Conservation (phyloP, 2,329 filamentous ascomycete species). For the Pseudopithomyces chartarum region DNA sequence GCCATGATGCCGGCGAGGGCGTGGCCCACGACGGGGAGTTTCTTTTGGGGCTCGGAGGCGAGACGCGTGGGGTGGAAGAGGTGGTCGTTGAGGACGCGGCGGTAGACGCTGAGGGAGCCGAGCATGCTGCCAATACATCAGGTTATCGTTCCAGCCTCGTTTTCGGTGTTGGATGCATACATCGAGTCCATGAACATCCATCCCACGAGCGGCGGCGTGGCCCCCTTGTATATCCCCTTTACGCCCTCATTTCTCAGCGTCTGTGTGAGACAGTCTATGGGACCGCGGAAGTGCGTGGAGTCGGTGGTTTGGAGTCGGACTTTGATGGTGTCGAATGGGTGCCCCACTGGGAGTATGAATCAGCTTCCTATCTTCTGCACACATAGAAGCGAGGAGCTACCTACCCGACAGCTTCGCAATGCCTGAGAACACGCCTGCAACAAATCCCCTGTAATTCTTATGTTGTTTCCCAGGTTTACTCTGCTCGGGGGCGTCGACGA, state of each 20-base stretch:
- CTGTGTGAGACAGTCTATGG: slow-evolving; percentile 81
- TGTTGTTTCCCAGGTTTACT: slow-evolving; percentile 26
- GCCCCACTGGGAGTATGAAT: slow-evolving; percentile 63
- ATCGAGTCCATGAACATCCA: slow-evolving; percentile 98
- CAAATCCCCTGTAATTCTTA: slow-evolving; percentile 90
- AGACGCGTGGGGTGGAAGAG: slow-evolving; percentile 67
- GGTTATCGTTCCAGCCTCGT: not conserved
- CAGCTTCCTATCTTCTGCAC: slow-evolving; percentile 15
- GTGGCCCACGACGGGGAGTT: slow-evolving; percentile 78
- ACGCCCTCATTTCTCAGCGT: slow-evolving; percentile 87
- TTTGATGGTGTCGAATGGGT: slow-evolving; percentile 94
- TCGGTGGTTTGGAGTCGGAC: slow-evolving; percentile 90
- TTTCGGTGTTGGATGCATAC: slow-evolving; percentile 37
- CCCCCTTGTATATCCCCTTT: slow-evolving; percentile 89
- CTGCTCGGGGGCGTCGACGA: slow-evolving; percentile 32
- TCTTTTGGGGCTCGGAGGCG: slow-evolving; percentile 47
- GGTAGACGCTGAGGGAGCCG: slow-evolving; percentile 88
- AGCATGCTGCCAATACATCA: slow-evolving; percentile 66
- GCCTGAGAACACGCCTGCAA: slow-evolving; percentile 93
- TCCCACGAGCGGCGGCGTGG: slow-evolving; percentile 86
- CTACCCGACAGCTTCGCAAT: slow-evolving; percentile 85
- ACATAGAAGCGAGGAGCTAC: slow-evolving; percentile 22
- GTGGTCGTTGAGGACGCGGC: slow-evolving; percentile 78
- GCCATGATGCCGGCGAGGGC: slow-evolving; percentile 86
- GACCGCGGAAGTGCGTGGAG: slow-evolving; percentile 77